Percentiles rank a stretch among this genome's conserved stretches.
phyloP scores from a whole-genome alignment of 805 yeast species.

The Myxozyma neotropica region DNA sequence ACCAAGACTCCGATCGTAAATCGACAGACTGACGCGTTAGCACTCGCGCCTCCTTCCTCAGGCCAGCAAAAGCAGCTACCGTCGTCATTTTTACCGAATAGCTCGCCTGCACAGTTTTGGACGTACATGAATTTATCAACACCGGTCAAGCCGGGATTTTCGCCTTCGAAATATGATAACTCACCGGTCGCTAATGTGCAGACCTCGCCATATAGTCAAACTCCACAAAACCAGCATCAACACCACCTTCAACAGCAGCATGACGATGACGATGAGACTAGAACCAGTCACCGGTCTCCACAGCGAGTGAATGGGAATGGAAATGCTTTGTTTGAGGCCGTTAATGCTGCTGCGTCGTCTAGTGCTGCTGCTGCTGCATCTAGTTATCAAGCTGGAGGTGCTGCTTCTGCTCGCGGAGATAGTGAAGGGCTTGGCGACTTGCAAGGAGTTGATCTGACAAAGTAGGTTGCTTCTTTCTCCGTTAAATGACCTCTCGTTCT shows the following conservation, averaged over 20 bases:
- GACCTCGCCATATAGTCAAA: constrained; percentile 8
- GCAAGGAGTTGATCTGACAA: constrained; percentile 52
- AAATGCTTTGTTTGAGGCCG: constrained; percentile 20
- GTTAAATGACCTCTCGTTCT: too few species aligned
- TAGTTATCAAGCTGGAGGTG: neutral
- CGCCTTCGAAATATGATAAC: constrained; percentile 40
- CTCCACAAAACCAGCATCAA: neutral
- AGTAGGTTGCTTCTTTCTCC: constrained; percentile 13
- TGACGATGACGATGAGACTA: neutral
- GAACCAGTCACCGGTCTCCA: neutral
- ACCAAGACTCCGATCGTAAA: constrained; percentile 31
- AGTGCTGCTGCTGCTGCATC: neutral
- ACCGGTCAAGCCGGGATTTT: constrained; percentile 36
- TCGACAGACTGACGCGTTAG: constrained; percentile 32
- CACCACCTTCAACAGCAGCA: neutral
- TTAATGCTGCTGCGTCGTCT: constrained; percentile 12
- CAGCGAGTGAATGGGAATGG: constrained; percentile 4
- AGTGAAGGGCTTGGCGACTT: constrained; percentile 46
- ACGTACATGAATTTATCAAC: constrained; percentile 76
- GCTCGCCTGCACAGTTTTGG: constrained; percentile 89
- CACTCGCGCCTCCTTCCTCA: constrained; percentile 46
- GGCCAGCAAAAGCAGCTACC: constrained; percentile 44
- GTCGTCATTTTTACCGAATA: constrained; percentile 52
- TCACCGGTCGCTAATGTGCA: constrained; percentile 31
- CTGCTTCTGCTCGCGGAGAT: constrained; percentile 8